Percentiles rank a stretch among this genome's conserved stretches.
Evolutionary conservation across 1,284 basidiomycete species (phyloP).

Genomic region (Tilletia walkeri): DNA sequence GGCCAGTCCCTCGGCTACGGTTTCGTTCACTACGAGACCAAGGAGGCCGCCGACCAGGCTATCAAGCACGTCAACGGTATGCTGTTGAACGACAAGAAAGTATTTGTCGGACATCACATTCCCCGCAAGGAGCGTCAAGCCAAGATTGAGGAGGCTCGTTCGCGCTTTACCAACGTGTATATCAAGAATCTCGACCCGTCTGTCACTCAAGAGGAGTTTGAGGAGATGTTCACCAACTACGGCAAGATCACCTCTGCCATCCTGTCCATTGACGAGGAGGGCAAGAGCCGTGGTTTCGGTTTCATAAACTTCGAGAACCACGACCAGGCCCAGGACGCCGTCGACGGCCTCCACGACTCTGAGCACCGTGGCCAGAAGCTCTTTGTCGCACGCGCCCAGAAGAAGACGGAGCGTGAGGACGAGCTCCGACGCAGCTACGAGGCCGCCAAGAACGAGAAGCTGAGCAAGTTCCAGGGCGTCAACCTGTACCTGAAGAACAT

Average conservation of each 20-base stretch:
- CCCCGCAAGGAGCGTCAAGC: constrained; percentile 79
- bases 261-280: constrained; percentile 73
- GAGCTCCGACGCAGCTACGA: constrained; percentile 89
- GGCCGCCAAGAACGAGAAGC: constrained; percentile 93
- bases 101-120: constrained; percentile 96
- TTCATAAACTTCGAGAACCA: constrained; percentile 96
- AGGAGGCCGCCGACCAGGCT: constrained; percentile 82
- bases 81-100: constrained; percentile 84
- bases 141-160: constrained; percentile 95
- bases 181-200: constrained; percentile 92
- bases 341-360: constrained; percentile 83
- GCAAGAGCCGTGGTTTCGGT: constrained; percentile 90
- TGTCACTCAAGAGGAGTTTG: constrained; percentile 82
- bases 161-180: constrained; percentile 97
- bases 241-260: constrained; percentile 86
- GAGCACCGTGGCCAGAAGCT: constrained; percentile 86
- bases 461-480: constrained; percentile 97
- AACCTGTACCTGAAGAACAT: constrained; percentile 99
- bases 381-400: constrained; percentile 95
- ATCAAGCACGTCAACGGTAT: constrained; percentile 99
- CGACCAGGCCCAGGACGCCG: constrained; percentile 85
- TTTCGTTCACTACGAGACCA: constrained; percentile 98
- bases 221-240: constrained; percentile 74
- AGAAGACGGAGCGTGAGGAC: constrained; percentile 97
- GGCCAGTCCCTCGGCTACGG: constrained; percentile 66